phyloP scores from a whole-genome alignment of 306 rosid genomes.

The Inga oerstediana region DNA sequence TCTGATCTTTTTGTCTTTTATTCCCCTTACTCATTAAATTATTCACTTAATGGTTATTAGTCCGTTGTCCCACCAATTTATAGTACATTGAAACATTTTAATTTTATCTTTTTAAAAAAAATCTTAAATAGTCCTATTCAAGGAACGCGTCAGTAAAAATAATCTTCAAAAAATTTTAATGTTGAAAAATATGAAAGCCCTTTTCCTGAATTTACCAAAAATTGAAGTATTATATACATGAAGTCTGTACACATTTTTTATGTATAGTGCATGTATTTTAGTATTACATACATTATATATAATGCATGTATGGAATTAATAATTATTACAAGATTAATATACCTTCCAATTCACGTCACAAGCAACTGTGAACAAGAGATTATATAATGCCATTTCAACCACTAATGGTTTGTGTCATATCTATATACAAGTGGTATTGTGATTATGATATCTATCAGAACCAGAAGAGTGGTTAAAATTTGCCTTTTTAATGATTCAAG shows the following conservation, averaged over 20 bases:
- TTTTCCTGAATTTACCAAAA: background rate
- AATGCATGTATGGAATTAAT: background rate
- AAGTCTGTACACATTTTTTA: too few species aligned
- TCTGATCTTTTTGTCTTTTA: background rate
- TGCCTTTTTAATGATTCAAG: slow-evolving; percentile 38
- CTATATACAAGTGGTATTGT: slow-evolving; percentile 26
- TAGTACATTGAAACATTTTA: background rate
- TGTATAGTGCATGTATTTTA: background rate
- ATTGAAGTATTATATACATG: background rate
- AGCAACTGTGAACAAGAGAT: background rate
- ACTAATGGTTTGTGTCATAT: slow-evolving; percentile 8
- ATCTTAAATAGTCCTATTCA: background rate
- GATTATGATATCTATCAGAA: slow-evolving; percentile 26
- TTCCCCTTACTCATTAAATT: slow-evolving; percentile 7
- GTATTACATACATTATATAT: too few species aligned
- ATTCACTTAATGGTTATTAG: background rate
- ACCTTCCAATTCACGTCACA: slow-evolving; percentile 11
- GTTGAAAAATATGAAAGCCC: background rate
- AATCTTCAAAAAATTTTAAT: background rate
- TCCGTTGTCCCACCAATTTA: too few species aligned
- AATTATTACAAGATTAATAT: background rate
- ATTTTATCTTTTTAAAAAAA: background rate
- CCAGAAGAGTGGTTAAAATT: slow-evolving; percentile 43
- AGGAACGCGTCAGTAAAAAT: background rate
- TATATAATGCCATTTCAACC: slow-evolving; percentile 23